phyloP scores from a whole-genome alignment of 257 asterid genomes.

The Fraxinus excelsior region DNA sequence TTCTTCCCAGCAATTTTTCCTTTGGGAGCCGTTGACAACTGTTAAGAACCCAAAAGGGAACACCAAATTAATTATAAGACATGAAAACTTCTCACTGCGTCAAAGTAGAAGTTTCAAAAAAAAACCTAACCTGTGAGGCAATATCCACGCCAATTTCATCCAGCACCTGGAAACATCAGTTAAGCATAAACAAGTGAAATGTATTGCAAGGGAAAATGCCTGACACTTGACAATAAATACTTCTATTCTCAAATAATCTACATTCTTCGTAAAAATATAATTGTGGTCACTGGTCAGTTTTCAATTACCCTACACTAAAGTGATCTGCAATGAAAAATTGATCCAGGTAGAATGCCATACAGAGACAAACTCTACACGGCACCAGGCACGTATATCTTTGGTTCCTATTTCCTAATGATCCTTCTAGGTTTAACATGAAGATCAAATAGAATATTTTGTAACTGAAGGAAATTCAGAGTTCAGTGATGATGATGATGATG shows the following conservation, averaged over 20 bases:
- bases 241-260: not conserved
- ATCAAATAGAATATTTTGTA: not conserved
- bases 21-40: conserved; percentile 92
- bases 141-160: conserved; percentile 92
- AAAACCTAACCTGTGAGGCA: conserved; percentile 82
- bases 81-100: not conserved
- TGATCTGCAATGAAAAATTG: not conserved
- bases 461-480: not conserved
- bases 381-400: not conserved
- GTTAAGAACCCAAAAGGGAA: conserved; percentile 26
- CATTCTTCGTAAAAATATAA: not conserved
- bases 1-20: conserved; percentile 81
- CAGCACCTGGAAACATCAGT: conserved; percentile 61
- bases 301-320: not conserved
- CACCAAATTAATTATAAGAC: conserved; percentile 14
- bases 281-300: not conserved
- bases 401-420: not conserved
- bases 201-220: not conserved
- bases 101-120: conserved; percentile 13
- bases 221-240: not conserved
- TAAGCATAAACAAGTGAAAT: conserved; percentile 13
- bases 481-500: not conserved
- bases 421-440: not conserved
- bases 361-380: not conserved
- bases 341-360: not conserved